Percentiles rank a stretch among this genome's conserved stretches.
Conservation (phyloP, 306 rosid genomes). For the Crataegus laevigata region DNA sequence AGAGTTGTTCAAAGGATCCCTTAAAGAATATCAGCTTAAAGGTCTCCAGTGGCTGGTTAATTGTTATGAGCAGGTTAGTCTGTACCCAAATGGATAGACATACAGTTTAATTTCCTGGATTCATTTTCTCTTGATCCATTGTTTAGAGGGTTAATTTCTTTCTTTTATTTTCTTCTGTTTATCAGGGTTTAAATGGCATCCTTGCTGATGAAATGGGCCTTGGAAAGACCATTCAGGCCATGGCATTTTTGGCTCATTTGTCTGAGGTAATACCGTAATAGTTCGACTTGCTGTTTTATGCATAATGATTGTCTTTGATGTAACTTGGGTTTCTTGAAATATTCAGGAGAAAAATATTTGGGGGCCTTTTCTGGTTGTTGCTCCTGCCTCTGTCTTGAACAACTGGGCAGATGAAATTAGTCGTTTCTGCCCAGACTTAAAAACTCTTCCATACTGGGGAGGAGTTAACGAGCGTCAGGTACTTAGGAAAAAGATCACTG, state of each 20-base stretch:
- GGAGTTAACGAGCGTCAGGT: constrained; percentile 76
- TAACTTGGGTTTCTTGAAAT: constrained; percentile 22
- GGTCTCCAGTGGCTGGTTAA: constrained; percentile 99
- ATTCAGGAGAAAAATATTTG: constrained; percentile 95
- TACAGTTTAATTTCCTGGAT: background rate
- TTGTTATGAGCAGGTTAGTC: constrained; percentile 94
- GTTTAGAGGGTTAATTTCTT: constrained; percentile 11
- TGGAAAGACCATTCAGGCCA: constrained; percentile 98
- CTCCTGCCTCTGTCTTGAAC: constrained; percentile 95
- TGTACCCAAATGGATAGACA: constrained; percentile 4
- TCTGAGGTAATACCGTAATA: constrained; percentile 95
- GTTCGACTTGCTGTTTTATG: constrained; percentile 13
- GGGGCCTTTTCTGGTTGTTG: constrained; percentile 98
- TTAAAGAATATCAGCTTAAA: constrained; percentile 87
- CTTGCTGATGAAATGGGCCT: constrained; percentile 99
- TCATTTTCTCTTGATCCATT: constrained; percentile 19
- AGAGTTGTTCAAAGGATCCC: constrained; percentile 72
- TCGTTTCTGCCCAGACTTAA: constrained; percentile 93
- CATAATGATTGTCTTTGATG: constrained; percentile 6
- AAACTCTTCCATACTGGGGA: constrained; percentile 96
- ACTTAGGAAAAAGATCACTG: constrained; percentile 81
- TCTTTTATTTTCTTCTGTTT: constrained; percentile 1
- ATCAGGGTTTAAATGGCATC: constrained; percentile 94
- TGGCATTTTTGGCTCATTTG: constrained; percentile 96
- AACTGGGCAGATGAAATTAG: constrained; percentile 98